Evolutionary conservation across 352 stramenopile genomes (phyloP), one percentile per base, ranked within the genome.

Genomic region (Paralagenidium karlingii): DNA sequence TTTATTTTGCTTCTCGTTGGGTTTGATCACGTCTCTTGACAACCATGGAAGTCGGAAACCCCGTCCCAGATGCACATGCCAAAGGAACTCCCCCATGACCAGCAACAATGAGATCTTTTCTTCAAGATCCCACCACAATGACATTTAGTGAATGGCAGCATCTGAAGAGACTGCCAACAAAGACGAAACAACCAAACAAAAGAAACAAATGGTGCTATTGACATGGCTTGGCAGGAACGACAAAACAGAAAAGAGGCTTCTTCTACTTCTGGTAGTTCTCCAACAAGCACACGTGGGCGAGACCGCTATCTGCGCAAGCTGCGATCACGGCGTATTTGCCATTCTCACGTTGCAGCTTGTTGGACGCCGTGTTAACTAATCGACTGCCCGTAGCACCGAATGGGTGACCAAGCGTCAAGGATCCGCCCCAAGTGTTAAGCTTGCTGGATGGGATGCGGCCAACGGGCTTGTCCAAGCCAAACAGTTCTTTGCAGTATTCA

Each of bases 361-460:
- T 97, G 30, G 91, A 94, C 12, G 94, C 94, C 15, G 95, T 99
- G 45, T 95, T 98, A 24, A 99, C 86, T 55, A 99, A 75, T 65
- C 94, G 71, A 41, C 65, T 73, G 49, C 95, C 94, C 6, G 95
- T 99, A 27, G 95, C 95, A 34, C 95, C 95, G 60, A 99, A 99
- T 27, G 95, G 95, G 65, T 99, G 95, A 33, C 95, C 95, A 29
- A 99, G 58, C 36, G 93, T 65, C 11, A 99, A 76, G 12, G 86
- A 98, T 5, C 95, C 95, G 38, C 95, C 95, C 68, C 96, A 97
- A 46, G 84, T 96, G 71, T 99, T 99, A 45, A 99, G 76, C 66
- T 98, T 98, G 45, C 85, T 77, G 36, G 90, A 76, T 38, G 90
- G 69, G 15, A 99, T 68, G 28, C 80, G 69, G 25, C 95, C 95